Evolutionary conservation across 164 flowering plant genomes (phyloP).

Genomic region (Piper betle): DNA sequence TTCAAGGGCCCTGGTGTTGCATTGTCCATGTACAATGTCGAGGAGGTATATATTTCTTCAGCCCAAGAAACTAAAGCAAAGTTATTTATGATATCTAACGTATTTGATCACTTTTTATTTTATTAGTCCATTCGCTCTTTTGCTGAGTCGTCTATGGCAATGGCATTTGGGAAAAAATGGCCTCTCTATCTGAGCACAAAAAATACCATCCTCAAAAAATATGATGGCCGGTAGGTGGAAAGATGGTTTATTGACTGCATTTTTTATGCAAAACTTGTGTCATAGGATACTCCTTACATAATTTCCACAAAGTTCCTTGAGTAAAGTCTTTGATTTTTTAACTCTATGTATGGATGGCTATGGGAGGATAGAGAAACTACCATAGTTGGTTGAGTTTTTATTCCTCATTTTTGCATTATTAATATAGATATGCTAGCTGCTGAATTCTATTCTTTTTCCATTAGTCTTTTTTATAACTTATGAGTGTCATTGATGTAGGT

Average conservation of each 20-base stretch:
- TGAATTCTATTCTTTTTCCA: too few species aligned
- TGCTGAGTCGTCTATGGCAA: conserved; percentile 92
- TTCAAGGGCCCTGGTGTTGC: conserved; percentile 91
- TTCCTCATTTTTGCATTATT: too few species aligned
- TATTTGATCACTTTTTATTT: background rate
- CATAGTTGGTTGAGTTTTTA: too few species aligned
- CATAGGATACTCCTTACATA: background rate
- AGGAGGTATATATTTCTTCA: conserved; percentile 43
- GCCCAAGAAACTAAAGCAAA: background rate
- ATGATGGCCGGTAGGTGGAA: conserved; percentile 80
- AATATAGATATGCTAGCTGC: too few species aligned
- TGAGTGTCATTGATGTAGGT: conserved; percentile 31
- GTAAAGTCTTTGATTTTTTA: too few species aligned
- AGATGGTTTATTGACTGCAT: background rate
- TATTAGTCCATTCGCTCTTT: conserved; percentile 85
- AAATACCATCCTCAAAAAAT: conserved; percentile 92
- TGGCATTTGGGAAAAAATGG: conserved; percentile 90
- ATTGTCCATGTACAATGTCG: conserved; percentile 94
- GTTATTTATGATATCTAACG: background rate
- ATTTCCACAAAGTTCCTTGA: background rate
- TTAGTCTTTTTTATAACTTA: too few species aligned
- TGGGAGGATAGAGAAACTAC: too few species aligned
- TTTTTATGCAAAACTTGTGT: background rate
- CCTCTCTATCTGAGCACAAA: conserved; percentile 97
- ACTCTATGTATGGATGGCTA: too few species aligned